Evolutionary conservation across 2,329 filamentous ascomycete species (phyloP).

Genomic region (Fonsecaea pugnacius): DNA sequence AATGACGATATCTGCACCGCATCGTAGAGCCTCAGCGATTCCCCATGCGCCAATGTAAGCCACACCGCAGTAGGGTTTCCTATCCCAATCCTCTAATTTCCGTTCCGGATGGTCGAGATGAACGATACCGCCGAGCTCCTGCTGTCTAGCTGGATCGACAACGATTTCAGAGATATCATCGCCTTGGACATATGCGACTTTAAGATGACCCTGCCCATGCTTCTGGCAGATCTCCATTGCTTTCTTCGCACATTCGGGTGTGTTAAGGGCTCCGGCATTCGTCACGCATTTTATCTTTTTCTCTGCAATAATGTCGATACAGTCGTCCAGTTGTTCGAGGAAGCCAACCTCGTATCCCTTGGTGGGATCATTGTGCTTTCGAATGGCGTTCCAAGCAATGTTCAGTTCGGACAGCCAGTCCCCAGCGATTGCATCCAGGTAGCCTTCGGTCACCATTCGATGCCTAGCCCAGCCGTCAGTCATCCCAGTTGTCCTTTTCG

Average conservation of each 20-base stretch:
- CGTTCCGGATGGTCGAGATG: conserved; percentile 13
- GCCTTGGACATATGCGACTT: conserved; percentile 7
- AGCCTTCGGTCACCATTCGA: conserved; percentile 4
- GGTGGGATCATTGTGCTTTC: conserved; percentile 9
- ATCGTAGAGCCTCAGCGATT: conserved; percentile 39
- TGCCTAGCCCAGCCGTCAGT: background rate
- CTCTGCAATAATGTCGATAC: conserved; percentile 3
- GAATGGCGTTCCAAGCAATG: conserved; percentile 12
- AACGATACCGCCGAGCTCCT: background rate
- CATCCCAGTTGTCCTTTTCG: too few relatives aligned
- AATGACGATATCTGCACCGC: conserved; percentile 42
- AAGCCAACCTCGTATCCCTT: conserved; percentile 12
- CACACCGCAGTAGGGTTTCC: conserved; percentile 8
- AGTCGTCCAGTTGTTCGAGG: conserved; percentile 12
- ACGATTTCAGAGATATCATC: conserved; percentile 14
- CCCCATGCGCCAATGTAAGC: conserved; percentile 59
- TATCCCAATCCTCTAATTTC: conserved; percentile 9
- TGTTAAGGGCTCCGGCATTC: conserved; percentile 3
- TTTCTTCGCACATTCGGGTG: background rate
- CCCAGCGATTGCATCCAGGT: conserved; percentile 1
- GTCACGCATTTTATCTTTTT: conserved; percentile 5
- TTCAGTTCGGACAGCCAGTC: background rate
- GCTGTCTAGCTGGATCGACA: conserved; percentile 2
- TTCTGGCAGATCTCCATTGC: background rate
- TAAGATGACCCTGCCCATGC: conserved; percentile 2